Evolutionary conservation across 192 early-diverging fungal species (phyloP).

Genomic region (Backusella luteola): DNA sequence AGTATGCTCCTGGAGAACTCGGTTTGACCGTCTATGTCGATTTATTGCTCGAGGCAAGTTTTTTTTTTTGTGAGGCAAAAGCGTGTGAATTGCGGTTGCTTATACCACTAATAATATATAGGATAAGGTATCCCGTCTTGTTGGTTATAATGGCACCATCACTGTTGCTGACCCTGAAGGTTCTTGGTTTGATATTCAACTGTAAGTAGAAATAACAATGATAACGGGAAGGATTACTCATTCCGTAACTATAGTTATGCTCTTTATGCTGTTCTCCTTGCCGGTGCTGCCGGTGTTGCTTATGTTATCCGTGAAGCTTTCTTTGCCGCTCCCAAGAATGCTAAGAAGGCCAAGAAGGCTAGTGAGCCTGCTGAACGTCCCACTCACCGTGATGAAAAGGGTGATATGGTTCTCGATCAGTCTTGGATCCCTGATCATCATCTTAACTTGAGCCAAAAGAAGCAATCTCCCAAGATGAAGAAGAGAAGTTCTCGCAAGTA

Average conservation of each 20-base stretch:
- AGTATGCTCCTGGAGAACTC: slow-evolving; percentile 44
- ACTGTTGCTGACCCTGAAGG: slow-evolving; percentile 44
- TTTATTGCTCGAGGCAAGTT: slow-evolving; percentile 40
- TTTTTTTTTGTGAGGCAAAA: not conserved
- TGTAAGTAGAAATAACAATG: slow-evolving; percentile 38
- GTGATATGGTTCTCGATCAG: slow-evolving; percentile 42
- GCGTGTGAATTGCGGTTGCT: not conserved
- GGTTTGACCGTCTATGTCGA: slow-evolving; percentile 44
- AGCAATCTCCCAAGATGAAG: slow-evolving; percentile 29
- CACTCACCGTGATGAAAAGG: slow-evolving; percentile 39
- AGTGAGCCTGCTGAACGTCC: slow-evolving; percentile 19
- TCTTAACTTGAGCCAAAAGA: slow-evolving; percentile 27
- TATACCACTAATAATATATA: slow-evolving; percentile 24
- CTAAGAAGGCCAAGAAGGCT: slow-evolving; percentile 30
- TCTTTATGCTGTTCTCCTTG: slow-evolving; percentile 45
- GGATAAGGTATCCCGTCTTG: slow-evolving; percentile 28
- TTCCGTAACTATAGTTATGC: slow-evolving; percentile 36
- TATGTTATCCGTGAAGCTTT: slow-evolving; percentile 48
- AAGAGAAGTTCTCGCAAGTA: slow-evolving; percentile 31
- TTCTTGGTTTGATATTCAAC: slow-evolving; percentile 57
- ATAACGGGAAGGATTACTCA: not conserved
- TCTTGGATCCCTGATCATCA: slow-evolving; percentile 57
- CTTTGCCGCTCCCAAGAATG: slow-evolving; percentile 38
- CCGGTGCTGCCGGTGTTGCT: slow-evolving; percentile 38
- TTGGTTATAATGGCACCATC: slow-evolving; percentile 49